These are phyloP conservation scores for Hygrocybe punicea DNA, from an alignment of 768 basidiomycete genomes.

Conservation along the genomic window DNA sequence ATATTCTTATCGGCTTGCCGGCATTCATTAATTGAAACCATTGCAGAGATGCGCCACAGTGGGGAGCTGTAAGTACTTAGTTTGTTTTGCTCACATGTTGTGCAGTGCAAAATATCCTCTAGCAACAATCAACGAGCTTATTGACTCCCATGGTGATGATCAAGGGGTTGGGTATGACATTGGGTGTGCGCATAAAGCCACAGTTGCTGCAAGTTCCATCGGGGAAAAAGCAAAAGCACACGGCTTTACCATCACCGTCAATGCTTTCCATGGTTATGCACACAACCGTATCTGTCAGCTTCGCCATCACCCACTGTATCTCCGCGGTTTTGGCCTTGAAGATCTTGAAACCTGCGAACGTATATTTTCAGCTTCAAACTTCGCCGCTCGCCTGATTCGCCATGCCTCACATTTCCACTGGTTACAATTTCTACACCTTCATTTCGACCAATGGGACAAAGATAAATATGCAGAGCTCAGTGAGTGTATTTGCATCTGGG, in stretches of 20 bases:
- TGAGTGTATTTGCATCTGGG: constrained; percentile 10
- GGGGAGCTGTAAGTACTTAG: constrained; percentile 11
- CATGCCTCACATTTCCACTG: constrained; percentile 20
- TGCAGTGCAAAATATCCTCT: constrained; percentile 28
- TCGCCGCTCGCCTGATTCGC: constrained; percentile 14
- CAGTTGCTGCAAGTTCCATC: constrained; percentile 20
- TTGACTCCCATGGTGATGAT: constrained; percentile 17
- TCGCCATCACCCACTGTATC: constrained; percentile 19
- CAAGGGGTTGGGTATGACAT: constrained; percentile 30
- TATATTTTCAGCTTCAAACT: constrained; percentile 19
- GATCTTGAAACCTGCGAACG: constrained; percentile 25
- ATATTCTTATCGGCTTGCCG: constrained; percentile 5
- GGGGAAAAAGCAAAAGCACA: constrained; percentile 7
- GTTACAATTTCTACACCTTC: constrained; percentile 18
- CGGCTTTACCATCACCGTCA: constrained; percentile 13
- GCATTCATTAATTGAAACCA: neutral
- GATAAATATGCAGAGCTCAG: constrained; percentile 25
- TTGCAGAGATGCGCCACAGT: constrained; percentile 9
- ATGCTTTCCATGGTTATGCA: constrained; percentile 28
- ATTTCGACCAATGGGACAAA: constrained; percentile 12
- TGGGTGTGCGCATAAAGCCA: constrained; percentile 25
- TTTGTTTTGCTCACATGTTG: neutral
- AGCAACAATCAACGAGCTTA: constrained; percentile 19
- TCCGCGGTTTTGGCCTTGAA: constrained; percentile 21
- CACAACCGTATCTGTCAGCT: constrained; percentile 31